Evolutionary conservation across 768 basidiomycete species (phyloP), one percentile per base, ranked within the genome.

Genomic region (Tricholoma hemisulphureum): DNA sequence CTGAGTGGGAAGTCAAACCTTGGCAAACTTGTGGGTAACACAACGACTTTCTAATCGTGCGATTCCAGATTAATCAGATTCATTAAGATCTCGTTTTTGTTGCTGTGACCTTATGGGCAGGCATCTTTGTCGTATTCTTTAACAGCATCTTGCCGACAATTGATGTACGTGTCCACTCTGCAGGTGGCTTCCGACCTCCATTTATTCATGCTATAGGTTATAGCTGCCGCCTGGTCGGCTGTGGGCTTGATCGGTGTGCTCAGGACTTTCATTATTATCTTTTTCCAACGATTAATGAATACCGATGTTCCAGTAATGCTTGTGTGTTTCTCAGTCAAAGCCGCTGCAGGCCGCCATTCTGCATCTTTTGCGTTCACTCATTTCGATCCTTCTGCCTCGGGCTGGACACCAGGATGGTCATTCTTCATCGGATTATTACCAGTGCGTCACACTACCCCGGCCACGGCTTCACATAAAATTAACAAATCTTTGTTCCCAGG

Each of bases 361-460:
- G 82, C 78, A 1, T 71, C 78, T 1, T 88, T 80, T 63, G 86
- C 82, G 1, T 73, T 88, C 1, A 79, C 79, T 9, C 76, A 81
- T 57, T 88, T 86, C 54, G 80, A 87, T 63, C 73, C 82, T 1
- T 80, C 84, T n/a, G 68, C 73, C n/a, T 83, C 86, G 0, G 87
- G 87, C 6, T 88, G 86, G 86, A 79, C 78, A 2, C 76, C 83
- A 11, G 87, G 83, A 29, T 88, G 85, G 85, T 77, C 84, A 0
- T 88, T 87, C 65, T 88, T 87, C 67, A 83, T 87, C 31, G 86
- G 86, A 29, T 64, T 86, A 20, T 74, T 85, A 21, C 83, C 81
- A 41, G 83, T 84, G 71, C 58, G 79, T 53, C 45, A 2, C 14
- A n/a, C 14, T 16, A 5, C 48, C 4, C 18, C 7, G 6, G 8